Percentiles rank a stretch among this genome's conserved stretches.
Evolutionary conservation across 495 filamentous ascomycete species (phyloP).

Genomic region (Glonium stellatum): DNA sequence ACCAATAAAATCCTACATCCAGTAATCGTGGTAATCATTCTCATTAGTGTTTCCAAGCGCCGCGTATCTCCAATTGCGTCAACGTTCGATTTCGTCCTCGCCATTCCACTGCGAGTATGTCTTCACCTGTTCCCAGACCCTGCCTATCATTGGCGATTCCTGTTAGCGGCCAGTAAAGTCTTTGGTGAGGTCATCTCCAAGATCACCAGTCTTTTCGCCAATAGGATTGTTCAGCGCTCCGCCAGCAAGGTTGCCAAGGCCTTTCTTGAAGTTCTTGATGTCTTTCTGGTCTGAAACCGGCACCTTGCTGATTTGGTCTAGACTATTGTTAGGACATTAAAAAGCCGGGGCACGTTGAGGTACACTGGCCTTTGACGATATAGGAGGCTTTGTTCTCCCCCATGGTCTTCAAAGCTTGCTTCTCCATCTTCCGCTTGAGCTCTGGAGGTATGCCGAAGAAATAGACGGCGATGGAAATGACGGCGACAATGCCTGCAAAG

Average conservation of each 20-base stretch:
- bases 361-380: conserved; percentile 30
- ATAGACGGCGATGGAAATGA: conserved; percentile 22
- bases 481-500: conserved; percentile 23
- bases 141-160: neutral
- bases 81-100: neutral
- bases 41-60: neutral
- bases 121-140: conserved; percentile 6
- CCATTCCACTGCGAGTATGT: neutral
- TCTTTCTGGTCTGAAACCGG: conserved; percentile 37
- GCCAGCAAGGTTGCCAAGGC: conserved; percentile 32
- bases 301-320: conserved; percentile 35
- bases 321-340: conserved; percentile 1
- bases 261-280: conserved; percentile 35
- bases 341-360: neutral
- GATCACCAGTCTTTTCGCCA: conserved; percentile 33
- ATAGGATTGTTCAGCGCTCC: conserved; percentile 35
- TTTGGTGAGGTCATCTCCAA: conserved; percentile 29
- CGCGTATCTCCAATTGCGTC: neutral
- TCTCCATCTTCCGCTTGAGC: conserved; percentile 40
- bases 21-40: neutral
- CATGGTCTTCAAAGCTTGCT: conserved; percentile 45
- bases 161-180: conserved; percentile 27
- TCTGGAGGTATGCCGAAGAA: conserved; percentile 38
- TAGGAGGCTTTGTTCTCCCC: conserved; percentile 47
- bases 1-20: neutral